These are phyloP conservation scores for Pleurotus pulmonarius DNA, from an alignment of 768 basidiomycete species.

Conservation along the genomic window DNA sequence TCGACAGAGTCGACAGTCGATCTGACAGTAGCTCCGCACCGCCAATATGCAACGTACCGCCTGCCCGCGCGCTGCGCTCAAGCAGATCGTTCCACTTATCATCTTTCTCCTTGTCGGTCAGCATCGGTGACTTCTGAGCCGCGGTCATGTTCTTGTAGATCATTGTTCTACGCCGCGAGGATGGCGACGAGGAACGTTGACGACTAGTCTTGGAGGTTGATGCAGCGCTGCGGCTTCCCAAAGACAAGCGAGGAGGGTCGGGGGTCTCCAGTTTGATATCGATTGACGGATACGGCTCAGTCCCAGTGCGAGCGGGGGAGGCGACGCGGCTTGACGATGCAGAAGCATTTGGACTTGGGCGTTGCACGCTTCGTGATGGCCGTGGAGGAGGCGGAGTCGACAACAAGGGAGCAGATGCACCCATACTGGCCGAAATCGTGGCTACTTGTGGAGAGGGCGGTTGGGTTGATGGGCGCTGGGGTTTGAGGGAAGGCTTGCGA, in stretches of 20 bases:
- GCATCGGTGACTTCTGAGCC: constrained; percentile 27
- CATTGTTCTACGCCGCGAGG: constrained; percentile 24
- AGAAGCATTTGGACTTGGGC: neutral
- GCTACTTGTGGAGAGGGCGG: constrained; percentile 12
- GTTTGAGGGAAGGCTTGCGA: constrained; percentile 10
- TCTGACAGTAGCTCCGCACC: constrained; percentile 42
- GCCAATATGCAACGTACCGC: constrained; percentile 67
- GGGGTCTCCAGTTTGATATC: neutral
- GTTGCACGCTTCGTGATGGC: neutral
- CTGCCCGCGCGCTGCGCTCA: constrained; percentile 62
- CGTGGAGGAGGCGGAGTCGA: neutral
- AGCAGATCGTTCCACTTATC: constrained; percentile 69
- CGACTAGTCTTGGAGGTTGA: constrained; percentile 10
- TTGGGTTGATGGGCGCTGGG: constrained; percentile 8
- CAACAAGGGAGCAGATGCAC: neutral
- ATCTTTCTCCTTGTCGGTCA: constrained; percentile 69
- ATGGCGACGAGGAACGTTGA: constrained; percentile 12
- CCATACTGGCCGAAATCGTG: neutral
- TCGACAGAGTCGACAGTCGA: constrained; percentile 27
- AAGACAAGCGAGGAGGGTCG: neutral
- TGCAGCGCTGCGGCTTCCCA: constrained; percentile 4
- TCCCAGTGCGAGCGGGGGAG: neutral
- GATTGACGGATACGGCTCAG: neutral
- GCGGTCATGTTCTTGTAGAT: constrained; percentile 46
- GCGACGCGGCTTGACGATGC: neutral